Percentiles rank a stretch among this genome's conserved stretches.
Conservation (phyloP, 805 yeast species). For the Yamadazyma insecticola region DNA sequence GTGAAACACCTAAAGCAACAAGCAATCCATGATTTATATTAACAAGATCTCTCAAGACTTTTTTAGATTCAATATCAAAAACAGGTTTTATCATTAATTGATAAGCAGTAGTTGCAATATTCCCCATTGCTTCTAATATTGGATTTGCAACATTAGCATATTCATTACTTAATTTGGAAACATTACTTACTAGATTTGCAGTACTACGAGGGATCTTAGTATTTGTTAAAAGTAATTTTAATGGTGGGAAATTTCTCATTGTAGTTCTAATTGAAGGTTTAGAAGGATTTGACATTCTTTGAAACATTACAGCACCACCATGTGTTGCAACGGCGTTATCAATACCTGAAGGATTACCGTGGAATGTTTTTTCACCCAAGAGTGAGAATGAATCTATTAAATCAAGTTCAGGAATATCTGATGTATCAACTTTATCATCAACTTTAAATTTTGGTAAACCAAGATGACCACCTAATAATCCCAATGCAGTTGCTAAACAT, state of each 20-base stretch:
- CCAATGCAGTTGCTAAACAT: constrained; percentile 71
- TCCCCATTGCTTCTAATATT: constrained; percentile 73
- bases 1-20: constrained; percentile 85
- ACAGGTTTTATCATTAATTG: constrained; percentile 52
- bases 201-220: constrained; percentile 87
- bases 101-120: constrained; percentile 69
- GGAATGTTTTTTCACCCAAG: constrained; percentile 91
- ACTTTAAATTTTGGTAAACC: constrained; percentile 27
- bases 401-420: constrained; percentile 40
- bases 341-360: constrained; percentile 95
- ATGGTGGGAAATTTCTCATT: constrained; percentile 68
- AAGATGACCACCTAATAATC: constrained; percentile 55
- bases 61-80: constrained; percentile 36
- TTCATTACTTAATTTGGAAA: constrained; percentile 48
- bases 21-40: constrained; percentile 84
- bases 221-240: constrained; percentile 73
- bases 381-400: constrained; percentile 83
- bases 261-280: constrained; percentile 59
- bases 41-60: constrained; percentile 54
- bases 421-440: constrained; percentile 26
- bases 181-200: constrained; percentile 75
- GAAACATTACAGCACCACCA: constrained; percentile 94
- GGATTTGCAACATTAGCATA: constrained; percentile 53
- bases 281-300: constrained; percentile 51
- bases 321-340: constrained; percentile 94